Base-by-base conservation (phyloP, 345 rosid species). In the Aquilaria malaccensis region DNA sequence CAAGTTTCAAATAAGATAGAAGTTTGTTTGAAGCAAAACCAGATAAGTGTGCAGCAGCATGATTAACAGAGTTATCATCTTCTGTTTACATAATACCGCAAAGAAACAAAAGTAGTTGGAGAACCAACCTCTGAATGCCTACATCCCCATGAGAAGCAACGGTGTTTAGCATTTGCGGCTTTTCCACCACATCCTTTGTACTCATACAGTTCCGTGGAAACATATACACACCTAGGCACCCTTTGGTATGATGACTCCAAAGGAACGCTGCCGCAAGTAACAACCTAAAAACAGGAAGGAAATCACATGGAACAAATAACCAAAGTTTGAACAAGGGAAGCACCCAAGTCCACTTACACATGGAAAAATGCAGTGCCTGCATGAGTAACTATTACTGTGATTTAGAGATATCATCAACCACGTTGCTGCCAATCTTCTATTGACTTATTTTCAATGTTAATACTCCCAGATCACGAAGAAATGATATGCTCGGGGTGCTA, bases 251-350 rank as follows among this genome's bases (percentile, higher is more conserved):
- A 85, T 41, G 98, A 80, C 57, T 93, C 97, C 67, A 93, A 71
- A 9, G 97, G 89, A n/a, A 83, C 71, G 68, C 97, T 84, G 65
- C 98, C 98, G 72, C 98, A 93, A 47, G 98, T 93, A 61, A 89
- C 96, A 58, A 93, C 96, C 98, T 93, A 70, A 72, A 77, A 22
- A 55, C 33, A 66, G 15, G 10, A 53, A 52, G 48, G 13, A 33
- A 3, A 46, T 0, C 30, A 33, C n/a, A 50, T 4, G 2, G 11
- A 30, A 65, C 46, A 4, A 22, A 50, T n/a, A 10, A 57, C 2
- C 43, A 37, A 37, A 22, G 22, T 22, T 22, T 22, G 22, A 22
- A 37, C 43, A 37, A 37, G 43, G 43, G 7, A 37, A 9, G 43
- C 43, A 37, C 43, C 43, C 43, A 37, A 37, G 7, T 37, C 7